Evolutionary conservation across 768 basidiomycete genomes (phyloP).

Genomic region (Agrocybe praecox): DNA sequence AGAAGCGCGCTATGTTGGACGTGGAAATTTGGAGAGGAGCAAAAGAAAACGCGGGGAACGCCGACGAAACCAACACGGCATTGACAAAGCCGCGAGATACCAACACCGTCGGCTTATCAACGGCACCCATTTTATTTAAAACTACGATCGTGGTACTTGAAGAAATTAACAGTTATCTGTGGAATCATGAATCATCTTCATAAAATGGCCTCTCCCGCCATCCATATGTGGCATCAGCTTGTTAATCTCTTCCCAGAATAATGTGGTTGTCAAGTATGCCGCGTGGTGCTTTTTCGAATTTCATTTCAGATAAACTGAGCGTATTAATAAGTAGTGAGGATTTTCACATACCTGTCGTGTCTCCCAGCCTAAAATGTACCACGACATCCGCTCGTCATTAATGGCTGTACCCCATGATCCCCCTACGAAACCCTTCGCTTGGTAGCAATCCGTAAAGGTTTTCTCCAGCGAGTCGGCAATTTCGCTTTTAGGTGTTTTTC

Average conservation of each 20-base stretch:
- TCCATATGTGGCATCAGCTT: slow-evolving; percentile 13
- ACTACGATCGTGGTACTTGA: too few relatives aligned
- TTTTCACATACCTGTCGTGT: slow-evolving; percentile 4
- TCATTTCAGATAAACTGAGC: not conserved
- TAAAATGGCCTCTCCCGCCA: slow-evolving; percentile 4
- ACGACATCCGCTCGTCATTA: slow-evolving; percentile 9
- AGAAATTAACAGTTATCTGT: too few relatives aligned
- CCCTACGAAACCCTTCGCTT: slow-evolving; percentile 10
- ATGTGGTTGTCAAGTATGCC: slow-evolving; percentile 4
- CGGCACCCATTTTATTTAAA: too few relatives aligned
- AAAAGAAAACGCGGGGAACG: too few relatives aligned
- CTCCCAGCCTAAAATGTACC: slow-evolving; percentile 12
- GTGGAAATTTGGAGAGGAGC: too few relatives aligned
- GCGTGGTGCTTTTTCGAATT: slow-evolving; percentile 1
- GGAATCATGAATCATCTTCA: not conserved
- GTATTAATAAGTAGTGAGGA: too few relatives aligned
- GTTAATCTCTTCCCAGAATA: slow-evolving; percentile 10
- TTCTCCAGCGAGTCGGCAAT: slow-evolving; percentile 7
- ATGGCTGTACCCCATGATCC: slow-evolving; percentile 12
- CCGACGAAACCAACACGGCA: too few relatives aligned
- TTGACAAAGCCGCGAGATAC: too few relatives aligned
- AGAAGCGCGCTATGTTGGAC: too few relatives aligned
- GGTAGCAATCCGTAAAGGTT: slow-evolving; percentile 16
- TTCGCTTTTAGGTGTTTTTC: not conserved
- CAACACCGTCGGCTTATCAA: too few relatives aligned